Percentiles rank a stretch among this genome's conserved stretches.
These are phyloP conservation scores for Kuraishia capsulata DNA, from an alignment of 805 yeast genomes.

Conservation along the genomic window DNA sequence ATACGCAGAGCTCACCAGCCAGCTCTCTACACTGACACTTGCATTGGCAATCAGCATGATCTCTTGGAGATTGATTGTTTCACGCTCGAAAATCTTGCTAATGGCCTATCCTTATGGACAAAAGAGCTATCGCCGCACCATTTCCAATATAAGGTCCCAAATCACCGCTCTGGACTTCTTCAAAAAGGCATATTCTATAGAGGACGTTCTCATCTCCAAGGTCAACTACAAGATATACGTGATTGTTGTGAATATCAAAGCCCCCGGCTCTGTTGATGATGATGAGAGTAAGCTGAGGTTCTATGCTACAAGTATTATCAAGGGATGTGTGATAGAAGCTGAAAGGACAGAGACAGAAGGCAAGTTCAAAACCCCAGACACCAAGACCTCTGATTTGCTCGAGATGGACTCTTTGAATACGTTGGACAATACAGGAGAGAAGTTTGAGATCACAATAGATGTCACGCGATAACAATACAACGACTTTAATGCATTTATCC, in stretches of 20 bases:
- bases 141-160: conserved; percentile 29
- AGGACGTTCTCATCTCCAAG: conserved; percentile 45
- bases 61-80: conserved; percentile 32
- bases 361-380: neutral
- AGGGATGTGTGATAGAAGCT: conserved; percentile 9
- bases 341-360: neutral
- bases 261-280: conserved; percentile 66
- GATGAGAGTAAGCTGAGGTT: conserved; percentile 52
- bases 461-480: conserved; percentile 15
- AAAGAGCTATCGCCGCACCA: conserved; percentile 26
- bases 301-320: conserved; percentile 35
- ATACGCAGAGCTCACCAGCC: conserved; percentile 12
- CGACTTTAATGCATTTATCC: too few species aligned
- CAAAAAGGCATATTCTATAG: conserved; percentile 38
- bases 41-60: conserved; percentile 13
- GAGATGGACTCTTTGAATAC: conserved; percentile 17
- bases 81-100: conserved; percentile 42
- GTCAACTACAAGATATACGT: conserved; percentile 54
- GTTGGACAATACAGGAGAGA: conserved; percentile 18
- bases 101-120: conserved; percentile 42
- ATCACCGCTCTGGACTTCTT: conserved; percentile 43
- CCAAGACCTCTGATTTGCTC: conserved; percentile 5
- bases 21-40: conserved; percentile 15
- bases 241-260: conserved; percentile 42
- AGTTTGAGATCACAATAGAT: conserved; percentile 34